These are phyloP conservation scores for Russula ochroleuca DNA, from an alignment of 768 basidiomycete genomes.

Conservation along the genomic window DNA sequence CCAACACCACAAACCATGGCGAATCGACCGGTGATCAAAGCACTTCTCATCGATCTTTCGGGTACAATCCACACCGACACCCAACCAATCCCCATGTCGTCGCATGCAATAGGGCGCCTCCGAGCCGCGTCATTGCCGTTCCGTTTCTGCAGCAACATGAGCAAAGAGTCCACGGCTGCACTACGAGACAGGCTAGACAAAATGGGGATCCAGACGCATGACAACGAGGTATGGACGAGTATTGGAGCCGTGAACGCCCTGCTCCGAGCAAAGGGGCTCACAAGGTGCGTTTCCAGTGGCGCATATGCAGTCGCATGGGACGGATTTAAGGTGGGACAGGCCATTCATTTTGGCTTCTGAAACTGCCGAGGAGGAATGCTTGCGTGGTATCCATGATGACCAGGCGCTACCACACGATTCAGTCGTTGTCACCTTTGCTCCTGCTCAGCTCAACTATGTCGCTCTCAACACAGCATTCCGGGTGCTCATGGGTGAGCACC, in stretches of 20 bases:
- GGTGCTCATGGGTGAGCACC: conserved; percentile 42
- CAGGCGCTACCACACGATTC: conserved; percentile 42
- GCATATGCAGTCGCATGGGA: background rate
- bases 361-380: conserved; percentile 31
- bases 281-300: conserved; percentile 35
- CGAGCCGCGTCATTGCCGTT: conserved; percentile 38
- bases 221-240: conserved; percentile 56
- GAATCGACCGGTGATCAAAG: conserved; percentile 42
- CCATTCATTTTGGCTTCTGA: conserved; percentile 36
- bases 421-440: conserved; percentile 63
- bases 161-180: conserved; percentile 52
- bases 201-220: conserved; percentile 48
- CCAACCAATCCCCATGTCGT: conserved; percentile 46
- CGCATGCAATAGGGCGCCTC: conserved; percentile 40
- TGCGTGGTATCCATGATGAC: conserved; percentile 19
- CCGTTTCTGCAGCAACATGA: conserved; percentile 64
- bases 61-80: conserved; percentile 60
- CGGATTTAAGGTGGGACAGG: conserved; percentile 32
- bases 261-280: conserved; percentile 41
- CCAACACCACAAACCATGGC: background rate
- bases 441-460: conserved; percentile 47
- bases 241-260: conserved; percentile 52
- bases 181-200: conserved; percentile 42
- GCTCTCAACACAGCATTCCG: conserved; percentile 64
- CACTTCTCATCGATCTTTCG: conserved; percentile 61